A percentile compares a stretch with the other conserved stretches of the same genome.
Evolutionary conservation across 2,329 filamentous ascomycete genomes (phyloP).

Genomic region (Acephala macrosclerotiorum): DNA sequence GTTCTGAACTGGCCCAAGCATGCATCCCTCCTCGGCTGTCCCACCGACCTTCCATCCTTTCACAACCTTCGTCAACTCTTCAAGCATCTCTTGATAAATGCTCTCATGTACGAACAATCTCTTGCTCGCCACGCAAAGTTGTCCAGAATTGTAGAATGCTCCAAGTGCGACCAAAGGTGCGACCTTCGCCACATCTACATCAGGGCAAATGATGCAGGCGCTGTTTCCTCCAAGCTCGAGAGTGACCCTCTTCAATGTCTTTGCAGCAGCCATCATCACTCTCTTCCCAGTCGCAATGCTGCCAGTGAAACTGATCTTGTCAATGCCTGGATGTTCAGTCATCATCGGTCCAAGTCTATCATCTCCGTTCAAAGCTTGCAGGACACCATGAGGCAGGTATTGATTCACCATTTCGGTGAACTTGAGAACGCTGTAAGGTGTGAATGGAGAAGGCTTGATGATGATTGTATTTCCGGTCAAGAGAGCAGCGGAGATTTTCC

Average conservation of each 20-base stretch:
- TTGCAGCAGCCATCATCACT: constrained; percentile 57
- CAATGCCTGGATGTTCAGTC: constrained; percentile 60
- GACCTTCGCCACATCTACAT: constrained; percentile 56
- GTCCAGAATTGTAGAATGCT: constrained; percentile 60
- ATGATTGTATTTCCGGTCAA: constrained; percentile 62
- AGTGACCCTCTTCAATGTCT: constrained; percentile 54
- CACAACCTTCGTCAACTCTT: constrained; percentile 53
- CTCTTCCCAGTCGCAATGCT: constrained; percentile 58
- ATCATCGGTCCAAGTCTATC: constrained; percentile 61
- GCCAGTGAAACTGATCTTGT: constrained; percentile 66
- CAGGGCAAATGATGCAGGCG: constrained; percentile 59
- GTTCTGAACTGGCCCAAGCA: constrained; percentile 67
- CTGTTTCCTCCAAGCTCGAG: constrained; percentile 57
- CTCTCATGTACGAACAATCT: constrained; percentile 66
- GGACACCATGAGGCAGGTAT: constrained; percentile 61
- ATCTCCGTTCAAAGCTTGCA: constrained; percentile 62
- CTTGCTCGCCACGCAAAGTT: constrained; percentile 64
- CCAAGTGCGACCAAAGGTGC: constrained; percentile 54
- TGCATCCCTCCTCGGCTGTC: constrained; percentile 49
- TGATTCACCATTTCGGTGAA: constrained; percentile 57
- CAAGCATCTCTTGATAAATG: constrained; percentile 63
- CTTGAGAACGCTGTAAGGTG: constrained; percentile 59
- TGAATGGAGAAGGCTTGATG: constrained; percentile 65
- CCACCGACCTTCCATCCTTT: constrained; percentile 50
- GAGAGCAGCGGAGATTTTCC: constrained; percentile 58